Base-by-base conservation (phyloP, 148 eudicot species). In the Suaeda aralocaspica region DNA sequence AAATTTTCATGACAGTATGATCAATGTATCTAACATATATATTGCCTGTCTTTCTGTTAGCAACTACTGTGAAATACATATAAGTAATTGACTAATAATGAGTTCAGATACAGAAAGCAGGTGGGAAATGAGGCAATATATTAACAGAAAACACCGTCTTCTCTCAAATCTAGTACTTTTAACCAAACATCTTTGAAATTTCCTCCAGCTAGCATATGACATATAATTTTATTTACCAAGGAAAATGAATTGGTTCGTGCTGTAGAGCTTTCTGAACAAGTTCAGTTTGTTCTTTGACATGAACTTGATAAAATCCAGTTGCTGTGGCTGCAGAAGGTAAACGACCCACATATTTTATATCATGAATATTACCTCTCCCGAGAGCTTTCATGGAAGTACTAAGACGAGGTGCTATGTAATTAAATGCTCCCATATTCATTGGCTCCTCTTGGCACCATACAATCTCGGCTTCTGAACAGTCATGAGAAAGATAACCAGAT, bases 361-460 rank as follows among this genome's bases (percentile, higher is more conserved):
- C 92, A 22, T 87, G 86, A 26, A 72, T 60, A 11, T 31, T 76
- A 34, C 90, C 92, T 69, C 90, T 84, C 31, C 80, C 74, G 6
- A 86, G 67, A 29, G 82, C 75, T 74, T 86, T 89, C 95, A 87
- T 89, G 6, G 88, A 84, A 56, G 91, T 86, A 51, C 69, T 70
- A 34, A 91, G 88, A 9, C 97, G 92, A 2, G 90, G 89, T 42
- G 82, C 73, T 49, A 89, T 80, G 78, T 87, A 87, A 62, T 24
- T 76, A 78, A 83, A 87, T 25, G 86, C 95, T n/a, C 95, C 97
- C 97, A 91, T 91, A 84, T 91, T 91, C 97, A 91, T 85, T 22
- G 95, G 95, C 79, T 91, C 97, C 73, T 89, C 97, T 76, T 91
- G 97, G 80, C 97, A 91, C 97, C 95, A 91, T 9, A 91, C 95